phyloP scores from a whole-genome alignment of 768 basidiomycete genomes.

The Filobasidium floriforme region DNA sequence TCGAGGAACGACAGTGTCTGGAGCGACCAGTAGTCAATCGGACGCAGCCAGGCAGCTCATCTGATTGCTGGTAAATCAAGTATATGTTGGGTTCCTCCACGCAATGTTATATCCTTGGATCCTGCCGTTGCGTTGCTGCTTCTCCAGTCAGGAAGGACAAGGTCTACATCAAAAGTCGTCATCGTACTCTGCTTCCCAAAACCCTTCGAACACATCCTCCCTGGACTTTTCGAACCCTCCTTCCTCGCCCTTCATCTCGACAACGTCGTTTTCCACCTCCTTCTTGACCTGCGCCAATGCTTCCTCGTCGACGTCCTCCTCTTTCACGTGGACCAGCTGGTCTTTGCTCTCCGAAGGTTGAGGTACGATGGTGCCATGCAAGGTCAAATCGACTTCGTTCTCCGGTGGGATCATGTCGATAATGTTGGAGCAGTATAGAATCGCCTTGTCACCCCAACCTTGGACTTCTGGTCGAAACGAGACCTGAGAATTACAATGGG shows the following conservation, averaged over 20 bases:
- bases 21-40: too few species aligned
- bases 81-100: too few species aligned
- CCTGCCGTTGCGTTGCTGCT: too few species aligned
- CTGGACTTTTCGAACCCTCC: background rate
- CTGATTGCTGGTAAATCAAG: too few species aligned
- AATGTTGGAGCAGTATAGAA: constrained; percentile 63
- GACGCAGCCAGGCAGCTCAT: too few species aligned
- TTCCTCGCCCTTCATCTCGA: constrained; percentile 3
- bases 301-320: constrained; percentile 2
- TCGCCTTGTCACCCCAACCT: constrained; percentile 76
- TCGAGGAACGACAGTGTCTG: too few species aligned
- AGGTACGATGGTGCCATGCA: background rate
- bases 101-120: too few species aligned
- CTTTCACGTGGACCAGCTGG: constrained; percentile 16
- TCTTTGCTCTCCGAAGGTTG: background rate
- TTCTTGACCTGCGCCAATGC: constrained; percentile 12
- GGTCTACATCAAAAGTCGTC: constrained; percentile 4
- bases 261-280: constrained; percentile 12
- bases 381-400: constrained; percentile 8
- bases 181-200: constrained; percentile 22
- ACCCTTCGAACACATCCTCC: constrained; percentile 23
- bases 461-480: constrained; percentile 76
- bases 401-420: constrained; percentile 47
- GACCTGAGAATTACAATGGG: constrained; percentile 33
- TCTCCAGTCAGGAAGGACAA: too few species aligned